Evolutionary conservation across 768 basidiomycete genomes (phyloP).

Genomic region (Tremella yokohamensis): DNA sequence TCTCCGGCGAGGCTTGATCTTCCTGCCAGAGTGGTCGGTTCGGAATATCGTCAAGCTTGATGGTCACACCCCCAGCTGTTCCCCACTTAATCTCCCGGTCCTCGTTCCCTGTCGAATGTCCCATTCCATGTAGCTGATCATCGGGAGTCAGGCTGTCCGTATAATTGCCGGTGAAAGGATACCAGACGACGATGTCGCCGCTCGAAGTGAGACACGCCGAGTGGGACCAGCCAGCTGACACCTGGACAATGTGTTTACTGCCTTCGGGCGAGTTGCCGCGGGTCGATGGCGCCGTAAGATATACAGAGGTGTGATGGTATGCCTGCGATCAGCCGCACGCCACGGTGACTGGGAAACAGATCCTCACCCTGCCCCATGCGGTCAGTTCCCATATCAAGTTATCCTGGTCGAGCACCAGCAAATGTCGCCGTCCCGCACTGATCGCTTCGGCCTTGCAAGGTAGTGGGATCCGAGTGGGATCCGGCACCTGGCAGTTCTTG

Average conservation of each 20-base stretch:
- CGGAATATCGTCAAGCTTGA: constrained; percentile 26
- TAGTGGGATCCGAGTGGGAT: constrained; percentile 35
- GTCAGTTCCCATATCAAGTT: constrained; percentile 45
- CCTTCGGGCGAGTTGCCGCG: constrained; percentile 23
- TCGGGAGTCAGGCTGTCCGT: constrained; percentile 19
- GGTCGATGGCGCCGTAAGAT: constrained; percentile 27
- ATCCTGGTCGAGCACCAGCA: constrained; percentile 44
- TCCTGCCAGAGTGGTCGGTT: constrained; percentile 10
- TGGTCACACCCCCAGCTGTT: constrained; percentile 24
- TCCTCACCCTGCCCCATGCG: constrained; percentile 35
- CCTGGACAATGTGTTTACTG: constrained; percentile 29
- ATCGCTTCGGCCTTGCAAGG: constrained; percentile 37
- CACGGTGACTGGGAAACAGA: neutral
- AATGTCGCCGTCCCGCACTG: constrained; percentile 32
- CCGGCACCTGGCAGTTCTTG: constrained; percentile 26
- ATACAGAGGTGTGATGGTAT: constrained; percentile 36
- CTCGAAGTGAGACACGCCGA: constrained; percentile 35
- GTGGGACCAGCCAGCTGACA: constrained; percentile 42
- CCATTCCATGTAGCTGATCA: constrained; percentile 17
- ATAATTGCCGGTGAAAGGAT: constrained; percentile 32
- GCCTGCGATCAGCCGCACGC: constrained; percentile 23
- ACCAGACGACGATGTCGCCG: constrained; percentile 40
- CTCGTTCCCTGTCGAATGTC: constrained; percentile 13
- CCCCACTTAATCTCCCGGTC: constrained; percentile 34
- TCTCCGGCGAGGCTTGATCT: constrained; percentile 1